phyloP scores from a whole-genome alignment of 441 rosid genomes.

The Omphalea diandra region DNA sequence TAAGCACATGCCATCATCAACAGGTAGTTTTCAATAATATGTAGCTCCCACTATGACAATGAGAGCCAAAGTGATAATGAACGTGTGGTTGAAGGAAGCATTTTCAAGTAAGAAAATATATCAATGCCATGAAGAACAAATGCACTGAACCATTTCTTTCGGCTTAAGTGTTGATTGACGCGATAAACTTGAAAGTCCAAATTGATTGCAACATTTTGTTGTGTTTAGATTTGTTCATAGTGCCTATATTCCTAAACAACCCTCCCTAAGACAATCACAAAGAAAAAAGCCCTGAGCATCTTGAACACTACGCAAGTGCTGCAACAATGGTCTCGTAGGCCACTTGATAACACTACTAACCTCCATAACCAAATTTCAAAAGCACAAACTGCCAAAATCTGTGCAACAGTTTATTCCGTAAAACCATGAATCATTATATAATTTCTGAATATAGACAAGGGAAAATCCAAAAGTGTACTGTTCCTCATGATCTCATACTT shows the following conservation, averaged over 20 bases:
- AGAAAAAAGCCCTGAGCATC: conserved; percentile 12
- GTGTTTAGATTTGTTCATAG: conserved; percentile 23
- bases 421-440: conserved; percentile 23
- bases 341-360: conserved; percentile 27
- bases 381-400: conserved; percentile 26
- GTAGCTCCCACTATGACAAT: conserved; percentile 16
- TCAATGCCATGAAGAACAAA: conserved; percentile 33
- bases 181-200: conserved; percentile 33
- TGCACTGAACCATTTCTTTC: conserved; percentile 51
- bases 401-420: conserved; percentile 31
- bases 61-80: conserved; percentile 21
- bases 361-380: conserved; percentile 8
- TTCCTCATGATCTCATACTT: conserved; percentile 20
- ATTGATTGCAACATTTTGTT: conserved; percentile 31
- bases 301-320: conserved; percentile 25
- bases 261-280: conserved; percentile 15
- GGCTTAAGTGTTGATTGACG: conserved; percentile 43
- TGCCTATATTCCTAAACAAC: conserved; percentile 23
- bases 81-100: conserved; percentile 35
- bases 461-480: conserved; percentile 22
- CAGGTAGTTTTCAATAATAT: conserved; percentile 18
- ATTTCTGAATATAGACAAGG: conserved; percentile 27
- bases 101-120: conserved; percentile 25
- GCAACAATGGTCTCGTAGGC: conserved; percentile 26
- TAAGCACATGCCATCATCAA: conserved; percentile 18